Evolutionary conservation across 306 rosid genomes (phyloP).

Genomic region (Chamaecrista fasciculata): DNA sequence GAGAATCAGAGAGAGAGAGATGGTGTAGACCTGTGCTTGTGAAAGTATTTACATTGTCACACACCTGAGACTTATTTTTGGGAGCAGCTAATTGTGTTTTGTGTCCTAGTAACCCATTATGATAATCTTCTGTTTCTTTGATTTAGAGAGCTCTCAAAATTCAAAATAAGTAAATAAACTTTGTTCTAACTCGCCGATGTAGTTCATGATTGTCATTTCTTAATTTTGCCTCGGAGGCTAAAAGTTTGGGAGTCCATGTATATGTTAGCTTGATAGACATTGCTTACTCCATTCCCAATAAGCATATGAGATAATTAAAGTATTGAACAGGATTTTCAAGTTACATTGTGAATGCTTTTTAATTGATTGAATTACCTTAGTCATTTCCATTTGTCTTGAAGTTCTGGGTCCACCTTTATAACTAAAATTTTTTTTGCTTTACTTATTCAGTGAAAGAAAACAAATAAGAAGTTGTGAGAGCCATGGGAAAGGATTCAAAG

Average conservation of each 20-base stretch:
- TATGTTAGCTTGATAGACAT: background rate
- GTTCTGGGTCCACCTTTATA: slow-evolving; percentile 6
- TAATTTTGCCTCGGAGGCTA: too few relatives aligned
- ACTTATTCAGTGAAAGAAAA: slow-evolving; percentile 11
- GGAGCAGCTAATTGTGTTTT: background rate
- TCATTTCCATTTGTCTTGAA: slow-evolving; percentile 1
- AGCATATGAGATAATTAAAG: background rate
- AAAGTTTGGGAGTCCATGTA: background rate
- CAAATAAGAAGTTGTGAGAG: slow-evolving; percentile 24
- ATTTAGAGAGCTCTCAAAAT: too few relatives aligned
- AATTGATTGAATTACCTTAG: background rate
- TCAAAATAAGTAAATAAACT: too few relatives aligned
- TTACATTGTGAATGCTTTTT: background rate
- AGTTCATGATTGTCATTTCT: too few relatives aligned
- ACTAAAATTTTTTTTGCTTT: slow-evolving; percentile 2
- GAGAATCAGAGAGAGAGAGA: too few relatives aligned
- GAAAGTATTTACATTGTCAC: background rate
- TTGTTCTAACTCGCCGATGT: too few relatives aligned
- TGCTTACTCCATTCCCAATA: slow-evolving; percentile 3
- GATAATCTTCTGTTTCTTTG: background rate
- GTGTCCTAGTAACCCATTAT: background rate
- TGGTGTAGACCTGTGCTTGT: too few relatives aligned
- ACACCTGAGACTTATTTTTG: background rate
- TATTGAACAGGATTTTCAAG: background rate
- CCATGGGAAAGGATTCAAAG: slow-evolving; percentile 88